phyloP scores from a whole-genome alignment of 345 rosid genomes.

The Gossypium stocksii region DNA sequence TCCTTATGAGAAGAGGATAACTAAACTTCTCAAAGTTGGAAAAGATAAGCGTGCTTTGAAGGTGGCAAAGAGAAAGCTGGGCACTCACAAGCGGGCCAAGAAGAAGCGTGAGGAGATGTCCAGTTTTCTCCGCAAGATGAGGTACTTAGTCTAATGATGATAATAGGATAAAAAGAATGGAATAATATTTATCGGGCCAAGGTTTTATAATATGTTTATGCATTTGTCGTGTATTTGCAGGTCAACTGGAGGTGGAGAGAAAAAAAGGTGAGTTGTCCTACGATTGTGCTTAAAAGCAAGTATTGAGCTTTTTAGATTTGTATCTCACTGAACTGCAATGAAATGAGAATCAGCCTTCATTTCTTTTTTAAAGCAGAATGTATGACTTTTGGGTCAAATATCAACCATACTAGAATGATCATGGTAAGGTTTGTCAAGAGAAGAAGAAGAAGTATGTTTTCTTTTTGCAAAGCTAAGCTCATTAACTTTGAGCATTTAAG shows the following conservation, averaged over 20 bases:
- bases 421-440: no score
- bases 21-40: slow-evolving; percentile 50
- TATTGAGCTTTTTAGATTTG: neutral
- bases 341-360: no score
- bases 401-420: no score
- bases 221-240: slow-evolving; percentile 10
- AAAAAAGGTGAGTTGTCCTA: slow-evolving; percentile 22
- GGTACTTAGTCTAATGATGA: slow-evolving; percentile 14
- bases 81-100: slow-evolving; percentile 57
- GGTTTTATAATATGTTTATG: neutral
- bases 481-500: no score
- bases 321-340: neutral
- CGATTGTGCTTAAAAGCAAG: neutral
- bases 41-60: slow-evolving; percentile 58
- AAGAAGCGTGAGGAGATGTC: slow-evolving; percentile 60
- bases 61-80: slow-evolving; percentile 50
- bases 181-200: neutral
- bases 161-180: neutral
- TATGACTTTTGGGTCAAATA: no score
- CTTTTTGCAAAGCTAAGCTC: no score
- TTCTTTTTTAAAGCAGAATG: no score
- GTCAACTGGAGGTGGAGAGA: slow-evolving; percentile 34
- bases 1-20: slow-evolving; percentile 53
- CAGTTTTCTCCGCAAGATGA: slow-evolving; percentile 43
- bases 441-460: no score